These are phyloP conservation scores for Pilasporangium apinafurcum DNA, from an alignment of 352 stramenopile genomes.

Conservation along the genomic window DNA sequence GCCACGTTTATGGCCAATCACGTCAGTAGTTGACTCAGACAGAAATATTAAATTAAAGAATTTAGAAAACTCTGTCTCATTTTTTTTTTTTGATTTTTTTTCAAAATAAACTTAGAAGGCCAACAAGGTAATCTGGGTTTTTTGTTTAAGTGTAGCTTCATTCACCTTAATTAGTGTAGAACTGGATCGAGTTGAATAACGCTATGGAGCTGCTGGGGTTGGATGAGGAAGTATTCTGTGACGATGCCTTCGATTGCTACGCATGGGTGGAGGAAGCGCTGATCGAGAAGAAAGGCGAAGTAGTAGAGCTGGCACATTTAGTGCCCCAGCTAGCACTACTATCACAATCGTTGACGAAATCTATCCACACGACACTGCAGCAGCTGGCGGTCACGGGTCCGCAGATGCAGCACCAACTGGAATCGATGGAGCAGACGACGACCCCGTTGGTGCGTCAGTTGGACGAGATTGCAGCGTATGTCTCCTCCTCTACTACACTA, in stretches of 20 bases:
- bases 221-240: constrained; percentile 36
- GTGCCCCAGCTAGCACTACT: constrained; percentile 55
- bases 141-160: too few relatives aligned
- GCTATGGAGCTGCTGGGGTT: too few relatives aligned
- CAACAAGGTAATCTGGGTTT: too few relatives aligned
- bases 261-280: constrained; percentile 67
- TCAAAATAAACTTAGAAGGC: too few relatives aligned
- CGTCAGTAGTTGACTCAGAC: too few relatives aligned
- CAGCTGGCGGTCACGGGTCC: constrained; percentile 42
- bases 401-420: constrained; percentile 47
- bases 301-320: constrained; percentile 24
- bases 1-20: too few relatives aligned
- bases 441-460: constrained; percentile 34
- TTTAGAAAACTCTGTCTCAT: too few relatives aligned
- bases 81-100: too few relatives aligned
- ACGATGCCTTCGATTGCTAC: constrained; percentile 55
- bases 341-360: constrained; percentile 48
- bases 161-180: too few relatives aligned
- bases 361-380: constrained; percentile 52
- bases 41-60: too few relatives aligned
- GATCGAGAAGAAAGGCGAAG: constrained; percentile 18
- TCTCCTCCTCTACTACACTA: background rate
- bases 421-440: constrained; percentile 32
- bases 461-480: constrained; percentile 27
- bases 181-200: too few relatives aligned